Evolutionary conservation across 2,329 filamentous ascomycete species (phyloP), one percentile per base, ranked within the genome.

Genomic region (Xylogone sp.): DNA sequence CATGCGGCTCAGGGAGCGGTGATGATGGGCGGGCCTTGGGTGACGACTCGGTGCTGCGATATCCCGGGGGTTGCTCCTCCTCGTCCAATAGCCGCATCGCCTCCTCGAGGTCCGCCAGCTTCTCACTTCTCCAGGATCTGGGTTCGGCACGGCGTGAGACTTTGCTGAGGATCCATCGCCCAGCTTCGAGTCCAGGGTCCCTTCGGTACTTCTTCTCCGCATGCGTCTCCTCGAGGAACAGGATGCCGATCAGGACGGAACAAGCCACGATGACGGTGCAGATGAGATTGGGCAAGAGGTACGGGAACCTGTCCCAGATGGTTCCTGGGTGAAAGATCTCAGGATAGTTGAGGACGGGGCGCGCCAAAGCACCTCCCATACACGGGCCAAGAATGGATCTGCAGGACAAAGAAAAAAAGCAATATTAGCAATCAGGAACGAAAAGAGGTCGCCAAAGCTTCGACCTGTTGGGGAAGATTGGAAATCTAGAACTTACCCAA

Each of bases 151-250:
- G 62, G 49, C 52, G 49, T 42, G 55, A 53, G 27, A 67, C 50
- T 48, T 74, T 69, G 3, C 70, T 70, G 18, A 83, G 57, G 34
- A 97, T 73, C 76, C 84, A 88, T 62, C 85, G 78, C 53, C 94
- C 93, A 20, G 90, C 65, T 65, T 93, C 87, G 13, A 88, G 70
- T 4, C 93, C 92, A 31, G 80, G 75, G 68, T 99, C 94, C 43
- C 81, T 82, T 51, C 84, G 78, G 59, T 84, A 70, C 72, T 88
- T 96, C 74, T 88, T 88, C 67, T 88, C 84, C 46, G 85, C 81
- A 65, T 99, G 94, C 1, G 94, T 97, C 73, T 99, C 94, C 67
- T 99, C 91, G 50, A 99, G 76, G 65, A 96, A 97, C 19, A 97
- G 71, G 50, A 95, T 75, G 18, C 92, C 92, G 49, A 94, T 79